A percentile compares a stretch with the other conserved stretches of the same genome.
Conservation (phyloP, 1,284 basidiomycete genomes). For the Moesziomyces sp. region DNA sequence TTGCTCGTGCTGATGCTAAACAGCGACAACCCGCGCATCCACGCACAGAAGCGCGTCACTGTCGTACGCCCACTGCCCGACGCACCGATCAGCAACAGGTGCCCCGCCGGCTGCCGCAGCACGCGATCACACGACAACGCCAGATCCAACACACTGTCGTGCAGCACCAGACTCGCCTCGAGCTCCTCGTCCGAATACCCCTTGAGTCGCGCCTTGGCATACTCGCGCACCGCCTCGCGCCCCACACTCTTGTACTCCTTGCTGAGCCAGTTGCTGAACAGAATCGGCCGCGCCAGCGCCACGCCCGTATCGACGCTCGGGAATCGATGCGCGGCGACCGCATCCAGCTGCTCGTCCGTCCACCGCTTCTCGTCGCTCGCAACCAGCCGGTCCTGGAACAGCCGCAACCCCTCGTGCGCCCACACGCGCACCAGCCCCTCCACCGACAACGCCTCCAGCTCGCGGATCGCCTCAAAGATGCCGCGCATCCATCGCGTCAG, state of each 20-base stretch:
- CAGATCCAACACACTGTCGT: slow-evolving; percentile 98
- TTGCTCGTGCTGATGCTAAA: slow-evolving; percentile 99
- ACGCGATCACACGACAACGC: slow-evolving; percentile 97
- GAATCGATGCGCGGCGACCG: slow-evolving; percentile 87
- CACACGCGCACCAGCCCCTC: slow-evolving; percentile 96
- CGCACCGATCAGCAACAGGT: slow-evolving; percentile 94
- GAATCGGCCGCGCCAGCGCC: slow-evolving; percentile 81
- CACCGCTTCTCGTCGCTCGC: slow-evolving; percentile 71
- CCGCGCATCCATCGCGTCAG: slow-evolving; percentile 97
- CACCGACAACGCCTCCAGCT: slow-evolving; percentile 86
- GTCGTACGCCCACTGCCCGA: slow-evolving; percentile 99
- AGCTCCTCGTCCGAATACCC: slow-evolving; percentile 74
- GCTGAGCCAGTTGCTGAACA: slow-evolving; percentile 99
- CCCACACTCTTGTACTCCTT: slow-evolving; percentile 95
- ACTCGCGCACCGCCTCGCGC: slow-evolving; percentile 90
- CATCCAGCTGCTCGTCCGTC: slow-evolving; percentile 93
- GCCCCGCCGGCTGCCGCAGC: slow-evolving; percentile 97
- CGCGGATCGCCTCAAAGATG: slow-evolving; percentile 94
- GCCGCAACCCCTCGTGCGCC: slow-evolving; percentile 96
- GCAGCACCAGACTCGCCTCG: slow-evolving; percentile 96
- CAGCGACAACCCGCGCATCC: slow-evolving; percentile 98
- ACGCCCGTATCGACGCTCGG: slow-evolving; percentile 86
- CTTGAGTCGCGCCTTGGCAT: slow-evolving; percentile 96
- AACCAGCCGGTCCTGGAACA: slow-evolving; percentile 98
- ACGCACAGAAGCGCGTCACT: slow-evolving; percentile 96